Percentiles rank a stretch among this genome's conserved stretches.
Evolutionary conservation across 2,329 filamentous ascomycete genomes (phyloP).

Genomic region (Fusarium musae): DNA sequence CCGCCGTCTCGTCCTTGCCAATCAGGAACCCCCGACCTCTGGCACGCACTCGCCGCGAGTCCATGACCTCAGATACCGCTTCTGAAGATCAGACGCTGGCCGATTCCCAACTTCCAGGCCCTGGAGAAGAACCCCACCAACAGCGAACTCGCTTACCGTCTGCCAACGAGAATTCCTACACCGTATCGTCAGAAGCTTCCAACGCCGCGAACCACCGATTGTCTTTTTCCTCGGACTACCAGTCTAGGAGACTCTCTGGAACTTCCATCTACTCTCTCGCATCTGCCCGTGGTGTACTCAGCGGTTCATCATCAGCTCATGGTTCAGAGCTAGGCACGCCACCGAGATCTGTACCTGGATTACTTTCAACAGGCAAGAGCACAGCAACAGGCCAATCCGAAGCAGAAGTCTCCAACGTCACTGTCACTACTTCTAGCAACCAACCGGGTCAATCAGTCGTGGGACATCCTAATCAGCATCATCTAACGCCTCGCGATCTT

Average conservation of each 20-base stretch:
- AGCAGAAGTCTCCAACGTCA: conserved; percentile 62
- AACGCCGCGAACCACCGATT: conserved; percentile 50
- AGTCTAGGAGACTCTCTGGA: conserved; percentile 75
- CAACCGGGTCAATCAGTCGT: conserved; percentile 55
- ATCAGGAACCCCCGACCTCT: conserved; percentile 56
- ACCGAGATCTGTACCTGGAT: conserved; percentile 56
- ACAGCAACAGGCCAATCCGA: conserved; percentile 59
- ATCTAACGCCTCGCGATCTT: conserved; percentile 58
- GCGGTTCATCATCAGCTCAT: conserved; percentile 63
- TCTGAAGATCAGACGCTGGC: conserved; percentile 52
- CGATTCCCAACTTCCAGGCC: conserved; percentile 54
- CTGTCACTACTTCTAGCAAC: conserved; percentile 62
- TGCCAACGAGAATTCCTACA: conserved; percentile 41
- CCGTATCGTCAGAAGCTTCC: conserved; percentile 61
- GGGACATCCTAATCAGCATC: conserved; percentile 52
- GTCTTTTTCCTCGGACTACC: conserved; percentile 61
- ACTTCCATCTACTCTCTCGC: conserved; percentile 78
- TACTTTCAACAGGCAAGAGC: conserved; percentile 60
- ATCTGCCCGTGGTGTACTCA: conserved; percentile 64
- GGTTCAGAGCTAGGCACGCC: conserved; percentile 60
- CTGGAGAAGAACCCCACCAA: conserved; percentile 61
- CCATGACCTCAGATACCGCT: conserved; percentile 55
- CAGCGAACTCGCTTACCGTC: conserved; percentile 53
- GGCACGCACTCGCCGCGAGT: conserved; percentile 56
- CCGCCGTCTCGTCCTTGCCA: conserved; percentile 14